Evolutionary conservation across 148 eudicot species (phyloP), one percentile per base, ranked within the genome.

Genomic region (Pharnaceum exiguum): DNA sequence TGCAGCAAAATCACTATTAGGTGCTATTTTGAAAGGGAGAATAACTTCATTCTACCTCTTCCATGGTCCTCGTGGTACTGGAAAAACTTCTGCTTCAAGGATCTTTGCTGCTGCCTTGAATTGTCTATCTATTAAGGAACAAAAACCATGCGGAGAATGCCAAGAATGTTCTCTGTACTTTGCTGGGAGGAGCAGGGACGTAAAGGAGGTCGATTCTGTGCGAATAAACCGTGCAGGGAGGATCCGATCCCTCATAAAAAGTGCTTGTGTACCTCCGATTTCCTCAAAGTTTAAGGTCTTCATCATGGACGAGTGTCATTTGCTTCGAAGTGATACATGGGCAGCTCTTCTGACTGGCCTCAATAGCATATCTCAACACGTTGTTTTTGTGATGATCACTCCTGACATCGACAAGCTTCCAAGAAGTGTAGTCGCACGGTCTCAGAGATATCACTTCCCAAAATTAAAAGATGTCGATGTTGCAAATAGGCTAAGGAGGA

Each of bases 51-150:
- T 86, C 37, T 93, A 89, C 72, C 72, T 93, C 29, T 93, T 93
- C 67, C 81, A 93, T 39, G 99, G 99, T 38, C 95, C 99, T 15
- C 95, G 79, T 24, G 99, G 96, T 24, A 80, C 95, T 12, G 99
- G 99, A 2, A 93, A 93, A 63, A 85, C 91, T 54, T 85, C 85
- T 54, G 95, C 96, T 19, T 76, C 99, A 1, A 78, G 85, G 59
- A 76, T 93, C 22, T 93, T 93, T 65, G 96, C 96, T 51, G 99
- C 96, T 46, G 95, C 99, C 28, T 67, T 93, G 60, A 93, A 93
- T 59, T 93, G 99, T 62, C 85, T 81, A 22, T 81, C 95, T 9
- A 22, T 66, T 7, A 78, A 82, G 32, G 71, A 62, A 44, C 66
- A 69, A 16, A 79, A 65, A 52, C 99, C 99, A 0, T 93, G 99